Conservation (phyloP, 345 rosid species). For the Brassica incana region DNA sequence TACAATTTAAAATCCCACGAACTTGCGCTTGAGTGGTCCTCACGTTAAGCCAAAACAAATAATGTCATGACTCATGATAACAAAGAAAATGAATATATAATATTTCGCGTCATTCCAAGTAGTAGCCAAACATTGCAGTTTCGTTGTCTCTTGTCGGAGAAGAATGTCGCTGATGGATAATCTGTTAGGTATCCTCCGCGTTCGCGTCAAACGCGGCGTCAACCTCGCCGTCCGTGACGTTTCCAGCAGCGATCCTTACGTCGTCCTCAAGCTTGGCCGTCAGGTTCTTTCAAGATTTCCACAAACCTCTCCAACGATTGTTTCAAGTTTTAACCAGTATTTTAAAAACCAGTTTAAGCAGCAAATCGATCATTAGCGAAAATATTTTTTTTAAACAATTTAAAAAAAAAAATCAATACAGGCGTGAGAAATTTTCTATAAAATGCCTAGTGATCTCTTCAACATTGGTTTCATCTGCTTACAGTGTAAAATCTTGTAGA, state of each 20-base stretch:
- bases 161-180: constrained; percentile 53
- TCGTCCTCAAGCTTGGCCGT: constrained; percentile 70
- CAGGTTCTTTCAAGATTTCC: constrained; percentile 47
- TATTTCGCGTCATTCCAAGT: neutral
- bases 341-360: no score
- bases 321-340: neutral
- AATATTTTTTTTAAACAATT: no score
- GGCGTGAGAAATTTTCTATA: no score
- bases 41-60: constrained; percentile 16
- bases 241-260: constrained; percentile 88
- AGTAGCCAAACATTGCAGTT: constrained; percentile 1
- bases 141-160: neutral
- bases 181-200: constrained; percentile 70
- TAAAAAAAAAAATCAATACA: no score
- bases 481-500: constrained; percentile 44
- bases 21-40: constrained; percentile 14
- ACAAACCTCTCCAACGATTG: neutral
- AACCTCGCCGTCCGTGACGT: constrained; percentile 95
- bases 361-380: no score
- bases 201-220: constrained; percentile 72
- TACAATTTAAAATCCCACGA: neutral
- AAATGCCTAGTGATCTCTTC: no score
- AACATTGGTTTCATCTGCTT: neutral
- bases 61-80: neutral
- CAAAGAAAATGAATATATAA: neutral